Evolutionary conservation across 495 filamentous ascomycete species (phyloP).

Genomic region (Trichoderma asperelloides): DNA sequence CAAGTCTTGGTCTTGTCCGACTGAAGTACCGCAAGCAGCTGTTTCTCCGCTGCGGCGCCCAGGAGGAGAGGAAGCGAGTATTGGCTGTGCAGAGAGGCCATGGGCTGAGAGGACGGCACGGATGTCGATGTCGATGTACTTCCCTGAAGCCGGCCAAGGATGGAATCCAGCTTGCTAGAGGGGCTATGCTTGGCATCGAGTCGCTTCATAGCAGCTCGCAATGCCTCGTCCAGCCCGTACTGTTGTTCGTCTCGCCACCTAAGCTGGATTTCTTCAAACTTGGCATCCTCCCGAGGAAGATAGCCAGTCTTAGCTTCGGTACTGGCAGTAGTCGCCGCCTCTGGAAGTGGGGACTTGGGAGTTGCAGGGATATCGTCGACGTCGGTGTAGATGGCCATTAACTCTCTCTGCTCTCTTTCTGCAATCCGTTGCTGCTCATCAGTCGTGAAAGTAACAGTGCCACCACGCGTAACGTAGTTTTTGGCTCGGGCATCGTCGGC

Average conservation of each 20-base stretch:
- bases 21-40: constrained; percentile 16
- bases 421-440: constrained; percentile 60
- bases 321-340: constrained; percentile 14
- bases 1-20: constrained; percentile 30
- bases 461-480: constrained; percentile 57
- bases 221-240: constrained; percentile 14
- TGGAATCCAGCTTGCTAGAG: constrained; percentile 3
- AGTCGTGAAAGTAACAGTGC: constrained; percentile 47
- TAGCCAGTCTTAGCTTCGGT: constrained; percentile 12
- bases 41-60: constrained; percentile 4
- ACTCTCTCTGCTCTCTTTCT: constrained; percentile 63
- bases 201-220: constrained; percentile 15
- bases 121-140: not conserved
- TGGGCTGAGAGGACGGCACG: not conserved
- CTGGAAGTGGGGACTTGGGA: constrained; percentile 58
- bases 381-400: constrained; percentile 75
- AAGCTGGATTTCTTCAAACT: constrained; percentile 24
- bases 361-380: constrained; percentile 65
- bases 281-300: constrained; percentile 13
- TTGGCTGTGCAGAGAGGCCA: not conserved
- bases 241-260: constrained; percentile 20
- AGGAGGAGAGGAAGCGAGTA: not conserved
- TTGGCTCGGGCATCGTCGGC: constrained; percentile 39
- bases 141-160: constrained; percentile 3
- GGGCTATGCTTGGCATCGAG: constrained; percentile 10